phyloP scores from a whole-genome alignment of 192 early-diverging fungal species.

The Linnemannia exigua region DNA sequence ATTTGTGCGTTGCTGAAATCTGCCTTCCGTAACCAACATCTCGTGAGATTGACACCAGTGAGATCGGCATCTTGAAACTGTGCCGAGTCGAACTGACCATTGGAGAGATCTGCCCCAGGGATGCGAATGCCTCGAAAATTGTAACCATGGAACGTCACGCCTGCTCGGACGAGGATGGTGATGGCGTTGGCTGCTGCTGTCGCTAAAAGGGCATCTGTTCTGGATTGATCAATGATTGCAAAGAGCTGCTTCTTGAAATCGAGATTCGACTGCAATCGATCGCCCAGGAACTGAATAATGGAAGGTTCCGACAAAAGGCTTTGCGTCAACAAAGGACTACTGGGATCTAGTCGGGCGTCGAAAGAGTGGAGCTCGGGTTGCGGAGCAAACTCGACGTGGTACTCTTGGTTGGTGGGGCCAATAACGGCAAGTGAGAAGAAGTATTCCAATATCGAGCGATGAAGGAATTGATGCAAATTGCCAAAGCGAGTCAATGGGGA shows the following conservation, averaged over 20 bases:
- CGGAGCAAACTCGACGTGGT: not conserved
- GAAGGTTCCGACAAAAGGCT: not conserved
- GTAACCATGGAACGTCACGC: not conserved
- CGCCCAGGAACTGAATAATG: not conserved
- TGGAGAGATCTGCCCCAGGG: not conserved
- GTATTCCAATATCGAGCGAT: not conserved
- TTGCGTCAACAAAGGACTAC: not conserved
- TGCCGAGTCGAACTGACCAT: not conserved
- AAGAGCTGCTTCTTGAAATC: not conserved
- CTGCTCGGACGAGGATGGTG: not conserved
- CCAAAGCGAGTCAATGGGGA: not conserved
- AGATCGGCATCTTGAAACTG: not conserved
- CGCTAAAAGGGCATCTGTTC: not conserved
- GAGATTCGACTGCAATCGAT: not conserved
- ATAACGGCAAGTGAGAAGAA: not conserved
- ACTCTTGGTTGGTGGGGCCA: not conserved
- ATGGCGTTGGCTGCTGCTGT: not conserved
- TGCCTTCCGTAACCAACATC: not conserved
- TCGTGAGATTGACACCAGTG: not conserved
- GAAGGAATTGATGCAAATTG: not conserved
- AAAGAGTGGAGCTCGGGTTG: not conserved
- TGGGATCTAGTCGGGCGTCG: not conserved
- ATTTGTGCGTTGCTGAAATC: not conserved
- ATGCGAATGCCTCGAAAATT: not conserved
- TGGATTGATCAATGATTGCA: not conserved